phyloP scores from a whole-genome alignment of 2,329 filamentous ascomycete species.

The Xylaria sp. region DNA sequence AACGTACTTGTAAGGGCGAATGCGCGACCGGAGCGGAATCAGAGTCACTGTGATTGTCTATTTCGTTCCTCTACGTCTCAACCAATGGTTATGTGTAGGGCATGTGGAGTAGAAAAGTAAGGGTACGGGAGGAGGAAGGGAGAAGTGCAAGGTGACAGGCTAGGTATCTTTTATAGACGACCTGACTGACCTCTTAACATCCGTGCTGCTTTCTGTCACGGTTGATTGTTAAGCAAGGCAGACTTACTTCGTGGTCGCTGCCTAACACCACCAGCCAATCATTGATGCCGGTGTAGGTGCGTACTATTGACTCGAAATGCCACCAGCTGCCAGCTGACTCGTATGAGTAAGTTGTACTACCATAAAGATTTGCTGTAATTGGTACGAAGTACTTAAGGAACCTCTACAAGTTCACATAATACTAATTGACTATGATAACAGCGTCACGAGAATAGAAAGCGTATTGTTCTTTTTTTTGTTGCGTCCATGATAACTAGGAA shows the following conservation, averaged over 20 bases:
- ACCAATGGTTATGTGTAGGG: slow-evolving; percentile 9
- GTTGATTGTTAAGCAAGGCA: slow-evolving; percentile 50
- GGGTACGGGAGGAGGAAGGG: background rate
- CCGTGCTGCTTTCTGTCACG: slow-evolving; percentile 12
- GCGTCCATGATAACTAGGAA: no score
- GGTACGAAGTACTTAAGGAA: no score
- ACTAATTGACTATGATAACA: no score
- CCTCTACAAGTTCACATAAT: no score
- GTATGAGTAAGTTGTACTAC: no score
- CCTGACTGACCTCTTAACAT: slow-evolving; percentile 30
- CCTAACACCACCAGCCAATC: slow-evolving; percentile 34
- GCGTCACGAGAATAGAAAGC: no score
- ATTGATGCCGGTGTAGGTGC: background rate
- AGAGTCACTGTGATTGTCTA: slow-evolving; percentile 16
- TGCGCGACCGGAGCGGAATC: slow-evolving; percentile 8
- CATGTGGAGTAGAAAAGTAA: background rate
- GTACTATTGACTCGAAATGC: no score
- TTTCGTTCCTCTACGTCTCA: slow-evolving; percentile 23
- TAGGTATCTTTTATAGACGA: slow-evolving; percentile 38
- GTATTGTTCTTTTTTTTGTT: no score
- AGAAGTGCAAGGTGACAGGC: slow-evolving; percentile 6
- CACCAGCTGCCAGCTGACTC: background rate
- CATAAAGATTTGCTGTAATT: no score
- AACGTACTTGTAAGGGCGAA: slow-evolving; percentile 4
- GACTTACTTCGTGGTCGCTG: slow-evolving; percentile 45